These are phyloP conservation scores for Gossypium trilobum DNA, from an alignment of 441 rosid species.

Conservation along the genomic window DNA sequence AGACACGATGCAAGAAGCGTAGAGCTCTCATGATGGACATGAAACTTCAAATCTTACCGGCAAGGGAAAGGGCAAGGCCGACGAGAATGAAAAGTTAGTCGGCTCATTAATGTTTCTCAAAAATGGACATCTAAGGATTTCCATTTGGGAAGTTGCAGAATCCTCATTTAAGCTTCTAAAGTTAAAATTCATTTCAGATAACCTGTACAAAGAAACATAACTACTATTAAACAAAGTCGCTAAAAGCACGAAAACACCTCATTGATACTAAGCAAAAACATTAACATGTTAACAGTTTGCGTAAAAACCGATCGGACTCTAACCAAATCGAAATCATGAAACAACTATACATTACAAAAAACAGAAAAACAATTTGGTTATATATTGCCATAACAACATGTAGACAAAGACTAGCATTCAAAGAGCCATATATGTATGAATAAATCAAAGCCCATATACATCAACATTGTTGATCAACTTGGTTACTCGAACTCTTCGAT, in stretches of 20 bases:
- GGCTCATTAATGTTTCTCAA: conserved; percentile 74
- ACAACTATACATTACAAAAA: neutral
- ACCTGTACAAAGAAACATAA: conserved; percentile 22
- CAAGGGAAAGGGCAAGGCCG: conserved; percentile 43
- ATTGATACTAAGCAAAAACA: neutral
- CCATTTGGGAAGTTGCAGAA: conserved; percentile 30
- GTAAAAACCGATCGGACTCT: neutral
- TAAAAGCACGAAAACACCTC: neutral
- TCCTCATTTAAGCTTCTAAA: conserved; percentile 35
- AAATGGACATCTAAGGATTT: conserved; percentile 55
- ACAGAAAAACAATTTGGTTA: neutral
- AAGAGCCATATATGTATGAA: neutral
- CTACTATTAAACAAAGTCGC: neutral
- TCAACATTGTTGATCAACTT: neutral
- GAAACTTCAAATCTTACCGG: conserved; percentile 34
- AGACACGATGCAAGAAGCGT: neutral
- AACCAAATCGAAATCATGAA: neutral
- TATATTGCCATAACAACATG: neutral
- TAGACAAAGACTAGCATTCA: neutral
- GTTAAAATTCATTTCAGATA: conserved; percentile 34
- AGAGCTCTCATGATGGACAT: neutral
- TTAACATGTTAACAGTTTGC: conserved; percentile 7
- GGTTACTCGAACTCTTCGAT: too few species aligned
- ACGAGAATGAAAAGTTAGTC: conserved; percentile 49
- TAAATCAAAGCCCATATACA: neutral